Conservation (phyloP, 75 land plant genomes). For the Chamaecyparis obtusa region DNA sequence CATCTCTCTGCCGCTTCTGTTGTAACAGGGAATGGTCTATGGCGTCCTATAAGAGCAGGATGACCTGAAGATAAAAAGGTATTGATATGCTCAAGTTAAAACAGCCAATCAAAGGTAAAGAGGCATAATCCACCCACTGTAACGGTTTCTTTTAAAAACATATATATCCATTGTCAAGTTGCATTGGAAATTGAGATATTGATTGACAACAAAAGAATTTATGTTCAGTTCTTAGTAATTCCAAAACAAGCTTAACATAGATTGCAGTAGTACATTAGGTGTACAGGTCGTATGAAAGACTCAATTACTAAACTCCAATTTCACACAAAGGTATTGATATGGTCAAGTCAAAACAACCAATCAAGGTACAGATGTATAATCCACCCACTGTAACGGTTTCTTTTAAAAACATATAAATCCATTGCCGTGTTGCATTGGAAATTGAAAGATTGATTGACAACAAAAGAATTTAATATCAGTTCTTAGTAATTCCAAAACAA, state of each 20-base stretch:
- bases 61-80: constrained; percentile 44
- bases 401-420: constrained; percentile 1
- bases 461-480: too few species aligned
- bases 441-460: background rate
- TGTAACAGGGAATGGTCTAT: constrained; percentile 83
- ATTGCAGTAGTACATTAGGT: too few species aligned
- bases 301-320: too few species aligned
- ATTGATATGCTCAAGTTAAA: background rate
- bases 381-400: background rate
- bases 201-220: background rate
- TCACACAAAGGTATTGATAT: background rate
- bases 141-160: background rate
- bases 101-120: background rate
- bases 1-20: constrained; percentile 88
- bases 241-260: too few species aligned
- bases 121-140: background rate
- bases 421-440: background rate
- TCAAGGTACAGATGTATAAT: background rate
- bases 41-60: constrained; percentile 94
- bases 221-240: too few species aligned
- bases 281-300: too few species aligned
- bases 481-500: too few species aligned
- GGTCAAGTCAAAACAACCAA: background rate
- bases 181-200: background rate
- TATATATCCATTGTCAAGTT: background rate